A percentile compares a stretch with the other conserved stretches of the same genome.
Evolutionary conservation across 192 early-diverging fungal genomes (phyloP).

Genomic region (Geranomyces variabilis): DNA sequence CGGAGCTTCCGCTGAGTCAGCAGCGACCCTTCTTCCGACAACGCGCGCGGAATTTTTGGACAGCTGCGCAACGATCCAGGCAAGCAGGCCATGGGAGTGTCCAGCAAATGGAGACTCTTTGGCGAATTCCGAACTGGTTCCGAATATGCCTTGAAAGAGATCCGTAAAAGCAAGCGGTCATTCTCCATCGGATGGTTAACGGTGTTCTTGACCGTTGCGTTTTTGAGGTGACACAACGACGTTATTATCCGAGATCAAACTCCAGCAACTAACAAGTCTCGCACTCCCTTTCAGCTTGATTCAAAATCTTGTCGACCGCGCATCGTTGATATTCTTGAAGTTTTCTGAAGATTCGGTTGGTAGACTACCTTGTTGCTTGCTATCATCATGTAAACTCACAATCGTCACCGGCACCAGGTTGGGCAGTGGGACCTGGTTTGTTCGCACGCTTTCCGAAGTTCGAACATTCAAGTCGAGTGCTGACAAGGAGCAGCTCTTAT

Average conservation of each 20-base stretch:
- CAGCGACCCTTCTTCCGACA: no score
- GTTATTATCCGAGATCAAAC: no score
- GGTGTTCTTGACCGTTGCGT: conserved; percentile 38
- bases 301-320: conserved; percentile 34
- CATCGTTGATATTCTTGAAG: conserved; percentile 35
- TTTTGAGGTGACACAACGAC: conserved; percentile 28
- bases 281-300: conserved; percentile 11
- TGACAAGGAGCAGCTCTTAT: conserved; percentile 23
- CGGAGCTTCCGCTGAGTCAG: no score
- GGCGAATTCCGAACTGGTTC: conserved; percentile 16
- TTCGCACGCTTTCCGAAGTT: neutral
- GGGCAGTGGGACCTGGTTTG: conserved; percentile 35
- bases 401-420: conserved; percentile 4
- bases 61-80: no score
- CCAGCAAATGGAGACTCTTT: neutral
- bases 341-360: conserved; percentile 37
- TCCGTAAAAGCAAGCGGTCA: conserved; percentile 22
- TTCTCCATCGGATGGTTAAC: conserved; percentile 41
- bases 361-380: neutral
- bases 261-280: no score
- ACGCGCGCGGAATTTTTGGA: no score
- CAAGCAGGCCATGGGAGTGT: no score
- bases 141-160: conserved; percentile 27
- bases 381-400: conserved; percentile 4
- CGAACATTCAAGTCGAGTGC: neutral